These are phyloP conservation scores for Globisporangium okanoganense DNA, from an alignment of 352 stramenopile species.

Conservation along the genomic window DNA sequence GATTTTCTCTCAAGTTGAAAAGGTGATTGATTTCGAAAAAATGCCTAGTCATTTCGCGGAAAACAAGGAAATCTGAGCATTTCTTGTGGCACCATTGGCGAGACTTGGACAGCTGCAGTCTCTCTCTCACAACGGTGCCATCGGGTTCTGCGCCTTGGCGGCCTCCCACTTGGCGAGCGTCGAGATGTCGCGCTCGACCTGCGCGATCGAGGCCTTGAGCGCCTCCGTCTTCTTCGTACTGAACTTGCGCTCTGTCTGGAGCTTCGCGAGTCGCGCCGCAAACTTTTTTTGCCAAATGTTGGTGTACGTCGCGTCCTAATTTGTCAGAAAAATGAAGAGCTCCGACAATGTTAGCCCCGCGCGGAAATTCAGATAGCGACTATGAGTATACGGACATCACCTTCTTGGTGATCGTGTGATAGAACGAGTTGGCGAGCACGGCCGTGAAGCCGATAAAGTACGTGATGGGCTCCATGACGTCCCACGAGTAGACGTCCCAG, in stretches of 20 bases:
- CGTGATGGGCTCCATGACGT: constrained; percentile 89
- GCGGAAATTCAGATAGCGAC: not conserved
- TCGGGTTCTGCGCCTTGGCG: constrained; percentile 16
- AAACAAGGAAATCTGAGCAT: too few relatives aligned
- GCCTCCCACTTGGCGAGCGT: constrained; percentile 54
- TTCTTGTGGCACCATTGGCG: too few relatives aligned
- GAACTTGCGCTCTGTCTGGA: constrained; percentile 58
- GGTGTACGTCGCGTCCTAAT: constrained; percentile 70
- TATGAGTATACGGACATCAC: constrained; percentile 12
- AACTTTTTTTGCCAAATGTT: constrained; percentile 85
- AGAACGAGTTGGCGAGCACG: constrained; percentile 78
- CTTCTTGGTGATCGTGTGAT: constrained; percentile 75
- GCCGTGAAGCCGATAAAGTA: constrained; percentile 89
- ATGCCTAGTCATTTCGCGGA: too few relatives aligned
- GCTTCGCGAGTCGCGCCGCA: constrained; percentile 28
- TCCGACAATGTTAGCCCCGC: not conserved
- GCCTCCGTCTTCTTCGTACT: constrained; percentile 34
- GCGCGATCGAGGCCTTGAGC: constrained; percentile 39
- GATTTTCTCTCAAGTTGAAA: too few relatives aligned
- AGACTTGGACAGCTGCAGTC: too few relatives aligned
- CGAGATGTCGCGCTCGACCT: constrained; percentile 61
- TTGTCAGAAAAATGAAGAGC: not conserved
- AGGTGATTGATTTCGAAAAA: too few relatives aligned
- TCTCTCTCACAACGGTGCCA: not conserved
- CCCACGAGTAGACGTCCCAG: constrained; percentile 87